These are phyloP conservation scores for Ilyonectria robusta DNA, from an alignment of 2,329 filamentous ascomycete species.

Conservation along the genomic window DNA sequence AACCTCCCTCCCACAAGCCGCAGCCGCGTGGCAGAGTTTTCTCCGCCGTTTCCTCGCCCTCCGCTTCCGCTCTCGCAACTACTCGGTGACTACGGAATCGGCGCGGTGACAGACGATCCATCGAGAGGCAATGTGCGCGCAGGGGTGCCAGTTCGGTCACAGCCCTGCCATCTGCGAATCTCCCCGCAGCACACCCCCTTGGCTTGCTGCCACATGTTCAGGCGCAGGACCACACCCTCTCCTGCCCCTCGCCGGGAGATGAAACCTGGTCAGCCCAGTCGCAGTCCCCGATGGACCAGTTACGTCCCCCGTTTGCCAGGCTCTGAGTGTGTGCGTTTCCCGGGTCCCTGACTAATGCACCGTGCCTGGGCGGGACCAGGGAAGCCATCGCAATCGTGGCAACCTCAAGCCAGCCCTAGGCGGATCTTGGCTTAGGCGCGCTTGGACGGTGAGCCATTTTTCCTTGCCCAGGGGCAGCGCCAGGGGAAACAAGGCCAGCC, in stretches of 20 bases:
- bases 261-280: constrained; percentile 34
- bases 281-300: constrained; percentile 21
- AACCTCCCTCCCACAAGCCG: constrained; percentile 5
- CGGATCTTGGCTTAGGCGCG: constrained; percentile 30
- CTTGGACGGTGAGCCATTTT: constrained; percentile 45
- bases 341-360: constrained; percentile 48
- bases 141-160: neutral
- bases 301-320: constrained; percentile 20
- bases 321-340: constrained; percentile 46
- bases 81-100: neutral
- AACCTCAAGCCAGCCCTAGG: constrained; percentile 25
- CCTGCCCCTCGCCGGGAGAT: constrained; percentile 17
- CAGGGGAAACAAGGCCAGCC: constrained; percentile 9
- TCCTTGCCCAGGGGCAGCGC: constrained; percentile 30
- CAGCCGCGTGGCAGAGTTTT: constrained; percentile 41
- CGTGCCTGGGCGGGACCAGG: constrained; percentile 39
- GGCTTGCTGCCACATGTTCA: constrained; percentile 34
- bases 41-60: constrained; percentile 34
- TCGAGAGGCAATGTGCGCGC: neutral
- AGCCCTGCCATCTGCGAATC: constrained; percentile 1
- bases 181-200: constrained; percentile 7
- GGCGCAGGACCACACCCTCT: constrained; percentile 29
- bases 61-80: neutral
- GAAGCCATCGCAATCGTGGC: constrained; percentile 20
- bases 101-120: constrained; percentile 19